phyloP scores from a whole-genome alignment of 2,329 filamentous ascomycete species.

The Paracamarosporium sp. region DNA sequence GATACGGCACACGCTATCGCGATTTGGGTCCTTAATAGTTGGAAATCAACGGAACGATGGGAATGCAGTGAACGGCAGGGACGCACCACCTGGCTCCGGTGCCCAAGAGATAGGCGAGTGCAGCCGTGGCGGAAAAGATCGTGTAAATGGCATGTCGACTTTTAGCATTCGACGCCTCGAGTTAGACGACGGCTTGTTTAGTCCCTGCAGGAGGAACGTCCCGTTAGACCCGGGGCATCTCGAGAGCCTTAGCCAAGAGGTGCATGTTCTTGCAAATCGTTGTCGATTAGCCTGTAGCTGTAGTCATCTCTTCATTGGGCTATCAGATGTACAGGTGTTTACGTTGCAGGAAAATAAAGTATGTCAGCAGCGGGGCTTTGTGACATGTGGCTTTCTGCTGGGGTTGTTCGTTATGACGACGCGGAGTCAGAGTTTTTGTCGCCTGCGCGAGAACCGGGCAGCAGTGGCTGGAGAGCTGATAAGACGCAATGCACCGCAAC shows the following conservation, averaged over 20 bases:
- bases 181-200: background rate
- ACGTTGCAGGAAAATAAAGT: background rate
- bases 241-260: background rate
- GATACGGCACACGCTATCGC: background rate
- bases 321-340: background rate
- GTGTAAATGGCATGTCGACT: background rate
- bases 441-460: background rate
- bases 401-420: background rate
- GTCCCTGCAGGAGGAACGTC: background rate
- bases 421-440: conserved; percentile 13
- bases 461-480: conserved; percentile 8
- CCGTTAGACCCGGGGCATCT: background rate
- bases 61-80: background rate
- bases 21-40: background rate
- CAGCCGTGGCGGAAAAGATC: background rate
- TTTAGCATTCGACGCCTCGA: conserved; percentile 3
- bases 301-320: background rate
- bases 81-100: background rate
- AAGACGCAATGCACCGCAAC: conserved; percentile 10
- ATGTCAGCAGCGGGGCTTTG: conserved; percentile 4
- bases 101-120: background rate
- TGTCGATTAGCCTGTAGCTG: background rate
- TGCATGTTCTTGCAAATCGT: background rate
- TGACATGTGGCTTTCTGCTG: background rate
- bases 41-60: background rate